Conservation (phyloP, 2,329 filamentous ascomycete genomes). For the Apiospora phragmitis region DNA sequence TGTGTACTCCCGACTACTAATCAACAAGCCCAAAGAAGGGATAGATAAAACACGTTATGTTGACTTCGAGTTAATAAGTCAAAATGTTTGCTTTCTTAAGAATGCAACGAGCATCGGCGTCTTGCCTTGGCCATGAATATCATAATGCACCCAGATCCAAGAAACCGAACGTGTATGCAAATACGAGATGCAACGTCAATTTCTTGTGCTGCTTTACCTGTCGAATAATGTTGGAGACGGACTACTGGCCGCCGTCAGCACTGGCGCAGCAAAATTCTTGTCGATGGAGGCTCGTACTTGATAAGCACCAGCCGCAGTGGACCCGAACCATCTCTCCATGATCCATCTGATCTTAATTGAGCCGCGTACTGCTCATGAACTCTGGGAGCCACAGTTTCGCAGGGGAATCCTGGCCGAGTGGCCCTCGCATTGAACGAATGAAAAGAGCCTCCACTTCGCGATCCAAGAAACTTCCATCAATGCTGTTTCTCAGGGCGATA, state of each 20-base stretch:
- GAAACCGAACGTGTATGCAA: no score
- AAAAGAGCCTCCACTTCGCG: neutral
- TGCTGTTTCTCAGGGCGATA: neutral
- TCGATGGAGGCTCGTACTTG: neutral
- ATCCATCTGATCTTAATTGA: constrained; percentile 8
- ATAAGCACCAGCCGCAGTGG: constrained; percentile 1
- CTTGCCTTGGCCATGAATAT: no score
- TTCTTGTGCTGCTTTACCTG: neutral
- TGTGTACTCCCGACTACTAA: neutral
- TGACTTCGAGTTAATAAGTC: no score
- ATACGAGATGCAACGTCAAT: neutral
- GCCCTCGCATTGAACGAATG: neutral
- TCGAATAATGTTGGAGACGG: neutral
- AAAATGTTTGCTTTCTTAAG: no score
- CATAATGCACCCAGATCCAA: no score
- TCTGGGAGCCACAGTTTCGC: neutral
- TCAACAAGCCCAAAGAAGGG: neutral
- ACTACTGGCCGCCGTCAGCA: neutral
- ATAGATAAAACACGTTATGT: no score
- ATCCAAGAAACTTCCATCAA: neutral
- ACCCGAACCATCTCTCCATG: neutral
- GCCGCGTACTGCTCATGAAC: constrained; percentile 1
- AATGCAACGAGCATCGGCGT: no score
- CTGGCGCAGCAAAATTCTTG: neutral
- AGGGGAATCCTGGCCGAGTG: neutral